Percentiles rank a stretch among this genome's conserved stretches.
These are phyloP conservation scores for Petunia axillaris DNA, from an alignment of 257 asterid species.

Conservation along the genomic window DNA sequence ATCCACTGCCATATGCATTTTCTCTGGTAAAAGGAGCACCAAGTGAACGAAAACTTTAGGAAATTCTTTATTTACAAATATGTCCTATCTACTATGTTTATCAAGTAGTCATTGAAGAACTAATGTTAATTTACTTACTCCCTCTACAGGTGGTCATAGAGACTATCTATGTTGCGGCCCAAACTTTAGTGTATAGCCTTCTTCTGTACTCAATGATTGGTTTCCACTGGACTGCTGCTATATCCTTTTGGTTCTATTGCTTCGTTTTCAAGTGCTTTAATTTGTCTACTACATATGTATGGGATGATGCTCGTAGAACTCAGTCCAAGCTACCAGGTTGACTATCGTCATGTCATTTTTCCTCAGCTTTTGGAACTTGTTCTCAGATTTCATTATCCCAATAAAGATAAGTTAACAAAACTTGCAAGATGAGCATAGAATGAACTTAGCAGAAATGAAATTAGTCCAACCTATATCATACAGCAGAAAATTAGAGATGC, in stretches of 20 bases:
- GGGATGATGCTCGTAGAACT: conserved; percentile 91
- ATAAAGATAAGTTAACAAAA: conserved; percentile 56
- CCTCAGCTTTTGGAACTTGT: conserved; percentile 89
- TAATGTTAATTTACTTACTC: not conserved
- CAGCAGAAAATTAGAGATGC: too few species aligned
- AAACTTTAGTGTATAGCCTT: conserved; percentile 71
- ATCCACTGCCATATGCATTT: conserved; percentile 46
- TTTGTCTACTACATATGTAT: conserved; percentile 77
- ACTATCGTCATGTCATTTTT: conserved; percentile 82
- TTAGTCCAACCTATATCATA: too few species aligned
- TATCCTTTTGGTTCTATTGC: conserved; percentile 75
- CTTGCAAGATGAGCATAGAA: too few species aligned
- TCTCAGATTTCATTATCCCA: conserved; percentile 75
- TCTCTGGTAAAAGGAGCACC: conserved; percentile 42
- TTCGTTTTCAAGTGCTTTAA: conserved; percentile 61
- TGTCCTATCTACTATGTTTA: too few species aligned
- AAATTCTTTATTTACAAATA: too few species aligned
- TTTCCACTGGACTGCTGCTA: conserved; percentile 57
- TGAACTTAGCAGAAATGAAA: too few species aligned
- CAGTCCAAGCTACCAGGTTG: conserved; percentile 74
- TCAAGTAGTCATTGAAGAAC: not conserved
- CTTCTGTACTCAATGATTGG: conserved; percentile 87
- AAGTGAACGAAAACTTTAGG: not conserved
- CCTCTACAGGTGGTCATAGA: conserved; percentile 68
- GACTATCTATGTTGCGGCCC: conserved; percentile 55